phyloP scores from a whole-genome alignment of 2,329 filamentous ascomycete genomes.

The Zymoseptoria brevis region DNA sequence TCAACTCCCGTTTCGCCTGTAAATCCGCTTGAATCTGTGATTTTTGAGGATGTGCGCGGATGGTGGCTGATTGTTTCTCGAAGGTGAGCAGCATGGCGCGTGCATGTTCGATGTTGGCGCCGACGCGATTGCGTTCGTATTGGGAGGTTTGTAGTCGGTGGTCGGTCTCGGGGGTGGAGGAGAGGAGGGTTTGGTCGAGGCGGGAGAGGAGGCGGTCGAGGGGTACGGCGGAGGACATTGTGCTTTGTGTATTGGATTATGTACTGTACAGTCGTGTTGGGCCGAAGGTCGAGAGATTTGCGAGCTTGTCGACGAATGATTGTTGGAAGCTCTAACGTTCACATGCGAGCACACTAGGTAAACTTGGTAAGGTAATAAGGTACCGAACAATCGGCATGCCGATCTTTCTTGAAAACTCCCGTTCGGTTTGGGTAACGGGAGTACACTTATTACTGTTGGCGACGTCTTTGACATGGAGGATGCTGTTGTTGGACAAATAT shows the following conservation, averaged over 20 bases:
- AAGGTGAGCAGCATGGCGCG: constrained; percentile 59
- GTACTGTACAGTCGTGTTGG: background rate
- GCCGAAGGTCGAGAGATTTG: background rate
- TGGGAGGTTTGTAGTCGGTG: constrained; percentile 43
- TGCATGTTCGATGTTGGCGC: constrained; percentile 62
- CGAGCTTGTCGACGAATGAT: background rate
- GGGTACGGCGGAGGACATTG: constrained; percentile 16
- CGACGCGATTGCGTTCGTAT: constrained; percentile 56
- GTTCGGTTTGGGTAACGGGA: too few relatives aligned
- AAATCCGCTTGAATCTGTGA: constrained; percentile 57
- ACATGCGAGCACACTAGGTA: constrained; percentile 4
- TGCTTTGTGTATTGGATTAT: background rate
- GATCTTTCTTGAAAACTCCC: background rate
- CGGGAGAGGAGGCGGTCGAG: constrained; percentile 58
- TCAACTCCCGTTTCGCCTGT: constrained; percentile 54
- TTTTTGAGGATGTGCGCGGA: constrained; percentile 52
- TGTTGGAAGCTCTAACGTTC: background rate
- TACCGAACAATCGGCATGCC: background rate
- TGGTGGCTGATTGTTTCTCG: constrained; percentile 58
- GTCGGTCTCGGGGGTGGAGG: constrained; percentile 44
- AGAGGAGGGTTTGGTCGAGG: constrained; percentile 58
- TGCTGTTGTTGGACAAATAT: too few relatives aligned
- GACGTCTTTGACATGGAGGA: too few relatives aligned
- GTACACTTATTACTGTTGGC: too few relatives aligned
- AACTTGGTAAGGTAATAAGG: background rate